Evolutionary conservation across 2,329 filamentous ascomycete genomes (phyloP).

Genomic region (Teratosphaeriaceae sp.): DNA sequence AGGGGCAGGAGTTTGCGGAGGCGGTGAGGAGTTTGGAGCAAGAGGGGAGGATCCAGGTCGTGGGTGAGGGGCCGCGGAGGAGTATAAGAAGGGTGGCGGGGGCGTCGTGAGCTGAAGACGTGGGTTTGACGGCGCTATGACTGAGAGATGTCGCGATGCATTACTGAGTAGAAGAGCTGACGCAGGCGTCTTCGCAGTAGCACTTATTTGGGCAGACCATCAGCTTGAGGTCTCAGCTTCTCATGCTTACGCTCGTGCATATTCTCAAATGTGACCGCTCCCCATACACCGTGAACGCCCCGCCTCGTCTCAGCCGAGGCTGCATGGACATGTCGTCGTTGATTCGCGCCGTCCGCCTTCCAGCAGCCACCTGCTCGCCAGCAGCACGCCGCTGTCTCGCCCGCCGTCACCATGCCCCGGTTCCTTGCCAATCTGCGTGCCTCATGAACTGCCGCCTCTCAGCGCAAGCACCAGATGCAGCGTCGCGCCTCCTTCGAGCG

Average conservation of each 20-base stretch:
- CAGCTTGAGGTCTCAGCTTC: neutral
- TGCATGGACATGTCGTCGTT: neutral
- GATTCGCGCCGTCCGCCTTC: neutral
- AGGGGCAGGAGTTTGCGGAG: constrained; percentile 75
- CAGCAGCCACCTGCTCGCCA: neutral
- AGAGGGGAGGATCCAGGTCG: constrained; percentile 73
- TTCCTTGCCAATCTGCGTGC: neutral
- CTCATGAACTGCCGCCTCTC: constrained; percentile 57
- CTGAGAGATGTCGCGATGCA: neutral
- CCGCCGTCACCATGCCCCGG: neutral
- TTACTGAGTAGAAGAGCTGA: no score
- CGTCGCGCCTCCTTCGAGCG: constrained; percentile 84
- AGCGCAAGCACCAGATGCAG: constrained; percentile 93
- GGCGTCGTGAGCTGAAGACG: constrained; percentile 25
- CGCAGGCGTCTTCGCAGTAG: no score
- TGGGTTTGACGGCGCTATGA: neutral
- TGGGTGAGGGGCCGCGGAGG: constrained; percentile 77
- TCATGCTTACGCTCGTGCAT: neutral
- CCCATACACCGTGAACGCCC: neutral
- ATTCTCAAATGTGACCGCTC: no score
- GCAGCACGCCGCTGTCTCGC: neutral
- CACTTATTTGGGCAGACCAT: no score
- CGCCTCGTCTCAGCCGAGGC: neutral
- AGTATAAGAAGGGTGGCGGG: constrained; percentile 70
- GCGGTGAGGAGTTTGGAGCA: constrained; percentile 72